phyloP scores from a whole-genome alignment of 2,329 filamentous ascomycete species.

The Neonectria sp. region DNA sequence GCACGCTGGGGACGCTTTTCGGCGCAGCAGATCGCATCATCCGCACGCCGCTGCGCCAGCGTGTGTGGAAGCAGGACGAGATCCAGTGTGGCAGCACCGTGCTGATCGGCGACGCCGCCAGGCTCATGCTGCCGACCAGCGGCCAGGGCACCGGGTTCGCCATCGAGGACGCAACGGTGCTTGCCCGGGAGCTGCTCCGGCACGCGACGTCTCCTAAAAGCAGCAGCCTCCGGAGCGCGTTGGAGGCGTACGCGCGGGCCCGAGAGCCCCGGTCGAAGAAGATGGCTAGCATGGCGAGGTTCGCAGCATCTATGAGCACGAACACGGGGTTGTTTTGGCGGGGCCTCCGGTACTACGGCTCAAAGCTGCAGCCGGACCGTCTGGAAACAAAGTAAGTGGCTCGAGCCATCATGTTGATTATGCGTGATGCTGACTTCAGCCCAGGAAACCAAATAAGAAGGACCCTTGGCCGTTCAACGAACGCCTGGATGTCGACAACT shows the following conservation, averaged over 20 bases:
- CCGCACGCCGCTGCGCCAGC: conserved; percentile 43
- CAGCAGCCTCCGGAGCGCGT: conserved; percentile 20
- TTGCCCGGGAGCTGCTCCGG: conserved; percentile 38
- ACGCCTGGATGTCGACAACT: conserved; percentile 31
- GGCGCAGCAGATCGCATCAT: conserved; percentile 43
- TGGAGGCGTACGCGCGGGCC: conserved; percentile 39
- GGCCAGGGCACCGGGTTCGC: conserved; percentile 47
- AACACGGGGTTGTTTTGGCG: conserved; percentile 38
- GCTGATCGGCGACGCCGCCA: conserved; percentile 43
- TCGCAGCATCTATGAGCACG: conserved; percentile 32
- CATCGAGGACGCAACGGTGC: conserved; percentile 45
- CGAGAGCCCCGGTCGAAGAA: conserved; percentile 41
- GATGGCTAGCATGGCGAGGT: conserved; percentile 39
- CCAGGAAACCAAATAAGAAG: conserved; percentile 27
- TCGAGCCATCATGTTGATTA: not conserved
- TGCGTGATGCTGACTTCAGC: conserved; percentile 1
- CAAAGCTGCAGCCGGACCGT: conserved; percentile 34
- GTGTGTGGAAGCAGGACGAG: conserved; percentile 43
- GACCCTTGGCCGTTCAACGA: conserved; percentile 43
- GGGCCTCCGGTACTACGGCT: conserved; percentile 36
- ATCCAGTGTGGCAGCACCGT: conserved; percentile 41
- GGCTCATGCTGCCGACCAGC: conserved; percentile 46
- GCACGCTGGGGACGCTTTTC: conserved; percentile 38
- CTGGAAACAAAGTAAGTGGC: conserved; percentile 21
- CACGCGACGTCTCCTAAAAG: conserved; percentile 13